Evolutionary conservation across 805 yeast genomes (phyloP).

Genomic region (Cyberlindnera misumaiensis): DNA sequence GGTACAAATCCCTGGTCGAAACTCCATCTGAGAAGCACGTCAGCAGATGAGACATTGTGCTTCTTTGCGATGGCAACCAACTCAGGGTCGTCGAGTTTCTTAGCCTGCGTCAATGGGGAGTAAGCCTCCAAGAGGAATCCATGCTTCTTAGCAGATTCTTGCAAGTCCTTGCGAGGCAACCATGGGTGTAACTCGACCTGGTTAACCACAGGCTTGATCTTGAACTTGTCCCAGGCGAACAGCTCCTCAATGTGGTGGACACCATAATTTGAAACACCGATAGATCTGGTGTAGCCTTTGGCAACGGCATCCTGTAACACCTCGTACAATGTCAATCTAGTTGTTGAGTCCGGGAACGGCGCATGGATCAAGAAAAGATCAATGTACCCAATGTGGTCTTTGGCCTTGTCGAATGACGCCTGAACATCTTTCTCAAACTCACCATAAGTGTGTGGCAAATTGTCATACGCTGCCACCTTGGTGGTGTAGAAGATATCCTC

Average conservation of each 20-base stretch:
- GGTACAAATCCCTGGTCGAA: constrained; percentile 41
- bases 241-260: constrained; percentile 55
- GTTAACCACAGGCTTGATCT: constrained; percentile 61
- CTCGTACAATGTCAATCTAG: constrained; percentile 58
- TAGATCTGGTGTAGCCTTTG: constrained; percentile 51
- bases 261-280: constrained; percentile 78
- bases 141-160: constrained; percentile 36
- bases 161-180: constrained; percentile 35
- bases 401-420: constrained; percentile 44
- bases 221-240: constrained; percentile 50
- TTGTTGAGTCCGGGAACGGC: constrained; percentile 47
- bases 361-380: constrained; percentile 66
- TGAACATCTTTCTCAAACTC: constrained; percentile 42
- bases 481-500: constrained; percentile 59
- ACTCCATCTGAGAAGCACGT: constrained; percentile 53
- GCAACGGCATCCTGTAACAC: constrained; percentile 73
- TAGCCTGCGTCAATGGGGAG: constrained; percentile 57
- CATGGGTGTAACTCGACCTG: constrained; percentile 60
- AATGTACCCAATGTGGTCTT: constrained; percentile 51
- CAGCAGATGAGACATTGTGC: constrained; percentile 38
- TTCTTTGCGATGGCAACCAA: constrained; percentile 36
- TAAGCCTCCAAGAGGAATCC: constrained; percentile 53
- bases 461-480: constrained; percentile 55
- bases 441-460: constrained; percentile 37
- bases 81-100: constrained; percentile 36